Conservation (phyloP, 148 eudicot species). For the Chenopodium suecicum region DNA sequence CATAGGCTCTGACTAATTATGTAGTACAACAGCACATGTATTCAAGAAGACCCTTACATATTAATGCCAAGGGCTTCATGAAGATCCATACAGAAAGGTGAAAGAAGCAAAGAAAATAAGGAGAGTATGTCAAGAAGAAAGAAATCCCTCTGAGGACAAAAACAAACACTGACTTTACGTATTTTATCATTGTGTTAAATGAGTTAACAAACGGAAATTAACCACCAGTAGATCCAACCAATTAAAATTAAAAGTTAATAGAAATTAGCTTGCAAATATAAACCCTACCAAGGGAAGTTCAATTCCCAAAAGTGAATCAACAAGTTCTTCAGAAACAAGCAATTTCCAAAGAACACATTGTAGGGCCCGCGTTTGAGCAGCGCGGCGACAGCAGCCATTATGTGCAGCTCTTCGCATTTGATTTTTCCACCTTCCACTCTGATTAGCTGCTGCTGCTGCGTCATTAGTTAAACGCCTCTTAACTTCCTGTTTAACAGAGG, state of each 20-base stretch:
- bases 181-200: too few relatives aligned
- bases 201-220: neutral
- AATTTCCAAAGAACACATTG: slow-evolving; percentile 84
- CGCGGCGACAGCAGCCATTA: slow-evolving; percentile 96
- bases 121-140: neutral
- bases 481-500: slow-evolving; percentile 53
- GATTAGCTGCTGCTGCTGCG: slow-evolving; percentile 80
- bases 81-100: neutral
- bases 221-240: neutral
- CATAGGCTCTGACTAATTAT: neutral
- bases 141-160: neutral
- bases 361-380: slow-evolving; percentile 77
- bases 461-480: slow-evolving; percentile 84
- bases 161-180: neutral
- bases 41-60: neutral
- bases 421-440: slow-evolving; percentile 95
- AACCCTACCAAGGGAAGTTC: slow-evolving; percentile 75
- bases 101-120: neutral
- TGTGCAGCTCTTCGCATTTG: slow-evolving; percentile 94
- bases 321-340: slow-evolving; percentile 75
- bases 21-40: neutral
- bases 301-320: slow-evolving; percentile 60
- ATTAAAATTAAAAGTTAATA: neutral
- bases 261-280: neutral
- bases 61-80: neutral